A percentile compares a stretch with the other conserved stretches of the same genome.
These are phyloP conservation scores for Cyberlindnera lachancei DNA, from an alignment of 805 yeast species.

Conservation along the genomic window DNA sequence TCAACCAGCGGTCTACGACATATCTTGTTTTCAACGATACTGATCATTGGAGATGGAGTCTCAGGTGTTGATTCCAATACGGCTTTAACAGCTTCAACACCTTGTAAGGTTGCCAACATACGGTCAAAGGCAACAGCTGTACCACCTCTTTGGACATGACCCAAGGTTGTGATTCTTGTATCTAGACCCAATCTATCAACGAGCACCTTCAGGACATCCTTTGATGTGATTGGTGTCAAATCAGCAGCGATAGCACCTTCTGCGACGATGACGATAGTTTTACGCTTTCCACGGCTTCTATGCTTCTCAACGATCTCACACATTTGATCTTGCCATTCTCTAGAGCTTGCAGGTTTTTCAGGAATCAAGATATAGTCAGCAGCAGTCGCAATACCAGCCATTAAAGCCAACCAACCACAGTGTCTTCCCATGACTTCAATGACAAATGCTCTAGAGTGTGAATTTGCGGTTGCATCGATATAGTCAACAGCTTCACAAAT, in stretches of 20 bases:
- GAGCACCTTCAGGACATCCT: slow-evolving; percentile 57
- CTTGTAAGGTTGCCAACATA: slow-evolving; percentile 67
- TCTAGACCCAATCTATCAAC: slow-evolving; percentile 63
- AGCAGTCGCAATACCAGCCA: slow-evolving; percentile 75
- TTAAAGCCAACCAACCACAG: slow-evolving; percentile 81
- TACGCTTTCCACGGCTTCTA: slow-evolving; percentile 65
- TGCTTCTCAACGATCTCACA: slow-evolving; percentile 56
- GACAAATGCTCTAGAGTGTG: slow-evolving; percentile 78
- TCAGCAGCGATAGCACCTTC: slow-evolving; percentile 77
- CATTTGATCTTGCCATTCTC: slow-evolving; percentile 63
- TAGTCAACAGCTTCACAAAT: slow-evolving; percentile 72
- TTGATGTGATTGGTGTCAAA: slow-evolving; percentile 57
- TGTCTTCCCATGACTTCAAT: slow-evolving; percentile 88
- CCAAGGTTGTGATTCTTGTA: slow-evolving; percentile 70
- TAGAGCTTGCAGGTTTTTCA: slow-evolving; percentile 61
- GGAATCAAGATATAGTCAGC: slow-evolving; percentile 80
- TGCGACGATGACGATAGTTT: slow-evolving; percentile 73
- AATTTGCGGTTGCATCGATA: slow-evolving; percentile 77
- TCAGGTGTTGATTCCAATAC: slow-evolving; percentile 60
- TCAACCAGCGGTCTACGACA: slow-evolving; percentile 63
- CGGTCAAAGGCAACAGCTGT: slow-evolving; percentile 72
- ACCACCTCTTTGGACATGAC: slow-evolving; percentile 83
- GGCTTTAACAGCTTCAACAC: slow-evolving; percentile 76
- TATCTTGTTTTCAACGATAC: slow-evolving; percentile 62
- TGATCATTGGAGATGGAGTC: slow-evolving; percentile 76